Evolutionary conservation across 345 rosid species (phyloP).

Genomic region (Triadica sebifera): DNA sequence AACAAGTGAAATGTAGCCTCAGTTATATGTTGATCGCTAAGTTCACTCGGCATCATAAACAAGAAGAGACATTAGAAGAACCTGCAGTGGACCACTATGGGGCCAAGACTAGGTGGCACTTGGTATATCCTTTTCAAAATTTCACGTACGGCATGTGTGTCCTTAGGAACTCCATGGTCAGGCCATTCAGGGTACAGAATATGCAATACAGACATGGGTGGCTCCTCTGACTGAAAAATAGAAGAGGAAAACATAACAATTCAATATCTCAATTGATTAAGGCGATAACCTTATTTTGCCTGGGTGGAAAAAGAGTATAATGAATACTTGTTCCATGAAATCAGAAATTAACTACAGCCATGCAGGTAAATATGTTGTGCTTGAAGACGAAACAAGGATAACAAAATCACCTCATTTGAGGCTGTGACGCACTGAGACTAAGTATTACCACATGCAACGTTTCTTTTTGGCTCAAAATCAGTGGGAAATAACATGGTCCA

Average conservation of each 20-base stretch:
- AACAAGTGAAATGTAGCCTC: constrained; percentile 24
- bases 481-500: neutral
- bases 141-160: constrained; percentile 72
- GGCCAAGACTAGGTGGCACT: constrained; percentile 65
- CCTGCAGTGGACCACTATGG: constrained; percentile 98
- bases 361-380: neutral
- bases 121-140: constrained; percentile 60
- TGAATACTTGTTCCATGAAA: neutral
- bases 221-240: constrained; percentile 58
- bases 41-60: constrained; percentile 6
- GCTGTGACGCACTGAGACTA: no score
- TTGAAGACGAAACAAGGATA: no score
- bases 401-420: no score
- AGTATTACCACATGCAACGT: no score
- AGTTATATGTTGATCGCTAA: constrained; percentile 20
- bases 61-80: constrained; percentile 25
- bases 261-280: neutral
- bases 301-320: neutral
- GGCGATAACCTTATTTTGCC: neutral
- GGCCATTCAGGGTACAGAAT: constrained; percentile 96
- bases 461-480: neutral
- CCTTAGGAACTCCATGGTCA: constrained; percentile 91
- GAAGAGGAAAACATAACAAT: constrained; percentile 1
- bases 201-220: constrained; percentile 65
- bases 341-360: neutral